Conservation (phyloP, 805 yeast genomes). For the Candida germanica region DNA sequence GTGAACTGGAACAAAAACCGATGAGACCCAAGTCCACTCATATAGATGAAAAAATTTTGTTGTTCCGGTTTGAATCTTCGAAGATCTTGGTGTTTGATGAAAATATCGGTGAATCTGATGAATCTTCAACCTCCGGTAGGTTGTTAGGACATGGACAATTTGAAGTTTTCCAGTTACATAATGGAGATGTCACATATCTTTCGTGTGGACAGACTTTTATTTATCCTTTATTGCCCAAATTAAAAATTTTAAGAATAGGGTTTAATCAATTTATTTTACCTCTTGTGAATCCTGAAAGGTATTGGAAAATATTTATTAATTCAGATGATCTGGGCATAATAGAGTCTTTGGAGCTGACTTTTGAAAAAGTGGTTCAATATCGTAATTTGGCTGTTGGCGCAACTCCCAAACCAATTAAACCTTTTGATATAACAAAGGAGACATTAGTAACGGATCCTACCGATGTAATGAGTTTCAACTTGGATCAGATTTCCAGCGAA, state of each 20-base stretch:
- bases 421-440: background rate
- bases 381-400: conserved; percentile 26
- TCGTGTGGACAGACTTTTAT: conserved; percentile 66
- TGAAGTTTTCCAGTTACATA: conserved; percentile 57
- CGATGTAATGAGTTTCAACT: conserved; percentile 12
- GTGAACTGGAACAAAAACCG: conserved; percentile 3
- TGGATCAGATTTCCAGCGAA: conserved; percentile 20
- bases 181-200: conserved; percentile 55
- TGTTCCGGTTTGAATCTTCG: conserved; percentile 31
- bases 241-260: conserved; percentile 53
- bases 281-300: conserved; percentile 70
- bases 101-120: conserved; percentile 16
- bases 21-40: conserved; percentile 10
- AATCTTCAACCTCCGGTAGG: conserved; percentile 33
- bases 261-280: conserved; percentile 55
- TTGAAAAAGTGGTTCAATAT: conserved; percentile 40
- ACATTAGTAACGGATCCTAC: conserved; percentile 5
- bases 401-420: too few relatives aligned
- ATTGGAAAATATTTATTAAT: conserved; percentile 56
- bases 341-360: conserved; percentile 30
- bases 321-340: conserved; percentile 27
- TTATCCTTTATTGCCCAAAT: conserved; percentile 68
- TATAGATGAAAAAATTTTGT: conserved; percentile 34
- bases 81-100: conserved; percentile 38
- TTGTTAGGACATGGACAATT: conserved; percentile 60